Percentiles rank a stretch among this genome's conserved stretches.
Conservation (phyloP, 225 moss, liverwort and hornwort species). For the Polytrichum formosum region DNA sequence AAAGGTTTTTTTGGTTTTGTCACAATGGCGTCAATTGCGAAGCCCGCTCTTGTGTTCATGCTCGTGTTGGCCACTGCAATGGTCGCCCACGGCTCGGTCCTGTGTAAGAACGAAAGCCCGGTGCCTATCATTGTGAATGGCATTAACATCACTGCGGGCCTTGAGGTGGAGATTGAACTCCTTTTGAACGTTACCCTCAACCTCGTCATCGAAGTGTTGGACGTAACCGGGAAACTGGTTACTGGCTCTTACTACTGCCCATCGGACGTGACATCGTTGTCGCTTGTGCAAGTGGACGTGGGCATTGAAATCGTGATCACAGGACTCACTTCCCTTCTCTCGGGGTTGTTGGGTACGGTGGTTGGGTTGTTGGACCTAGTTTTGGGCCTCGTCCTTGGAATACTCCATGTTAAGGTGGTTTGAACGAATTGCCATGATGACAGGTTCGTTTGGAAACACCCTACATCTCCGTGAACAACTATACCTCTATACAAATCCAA, state of each 20-base stretch:
- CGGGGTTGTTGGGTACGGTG: no score
- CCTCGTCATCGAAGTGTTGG: background rate
- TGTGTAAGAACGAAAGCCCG: background rate
- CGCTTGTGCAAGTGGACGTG: background rate
- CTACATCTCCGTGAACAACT: no score
- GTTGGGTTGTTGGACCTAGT: no score
- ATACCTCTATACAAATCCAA: no score
- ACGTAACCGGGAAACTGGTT: accelerated
- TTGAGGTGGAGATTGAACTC: background rate
- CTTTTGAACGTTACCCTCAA: background rate
- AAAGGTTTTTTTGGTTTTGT: no score
- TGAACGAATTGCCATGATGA: no score
- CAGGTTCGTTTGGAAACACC: no score
- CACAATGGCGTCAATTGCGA: background rate
- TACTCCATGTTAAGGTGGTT: no score
- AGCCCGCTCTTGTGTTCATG: no score
- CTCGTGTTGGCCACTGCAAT: background rate
- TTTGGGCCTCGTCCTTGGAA: no score
- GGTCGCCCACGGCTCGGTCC: background rate
- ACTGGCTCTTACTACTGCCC: background rate
- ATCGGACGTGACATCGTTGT: background rate
- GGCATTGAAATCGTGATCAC: no score
- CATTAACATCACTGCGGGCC: background rate
- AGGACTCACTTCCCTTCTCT: no score
- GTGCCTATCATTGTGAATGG: background rate